These are phyloP conservation scores for Cicer pinnatifidum DNA, from an alignment of 306 rosid genomes.

Conservation along the genomic window DNA sequence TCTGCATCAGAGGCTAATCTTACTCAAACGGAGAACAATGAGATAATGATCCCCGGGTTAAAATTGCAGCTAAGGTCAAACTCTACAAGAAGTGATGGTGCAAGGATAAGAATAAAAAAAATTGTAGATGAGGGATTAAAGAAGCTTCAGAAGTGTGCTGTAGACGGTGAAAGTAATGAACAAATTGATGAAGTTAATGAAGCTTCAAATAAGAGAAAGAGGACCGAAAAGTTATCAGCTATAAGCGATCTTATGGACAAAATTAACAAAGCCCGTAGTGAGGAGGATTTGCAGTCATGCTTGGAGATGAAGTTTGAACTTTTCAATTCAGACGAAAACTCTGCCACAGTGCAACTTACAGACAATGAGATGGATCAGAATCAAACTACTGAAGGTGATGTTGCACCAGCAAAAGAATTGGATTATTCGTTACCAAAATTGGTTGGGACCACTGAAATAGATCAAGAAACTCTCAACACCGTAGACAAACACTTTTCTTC, in stretches of 20 bases:
- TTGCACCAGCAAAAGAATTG: conserved; percentile 28
- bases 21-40: conserved; percentile 55
- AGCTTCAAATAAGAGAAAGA: conserved; percentile 52
- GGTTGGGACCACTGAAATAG: conserved; percentile 22
- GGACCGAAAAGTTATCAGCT: conserved; percentile 60
- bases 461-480: conserved; percentile 55
- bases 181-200: conserved; percentile 54
- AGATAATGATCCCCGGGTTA: conserved; percentile 54
- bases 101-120: conserved; percentile 65
- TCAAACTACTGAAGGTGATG: conserved; percentile 44
- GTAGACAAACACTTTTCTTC: conserved; percentile 72
- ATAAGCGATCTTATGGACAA: conserved; percentile 75
- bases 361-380: conserved; percentile 48
- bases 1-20: conserved; percentile 49
- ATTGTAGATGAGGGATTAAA: conserved; percentile 74
- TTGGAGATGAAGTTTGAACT: conserved; percentile 68
- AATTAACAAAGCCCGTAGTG: conserved; percentile 82
- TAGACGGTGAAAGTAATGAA: conserved; percentile 50
- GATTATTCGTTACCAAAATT: conserved; percentile 22
- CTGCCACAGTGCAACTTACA: conserved; percentile 45
- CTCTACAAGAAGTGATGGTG: conserved; percentile 56
- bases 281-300: conserved; percentile 85
- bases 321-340: conserved; percentile 50
- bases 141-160: conserved; percentile 56
- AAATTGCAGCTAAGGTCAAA: conserved; percentile 72